Base-by-base conservation (phyloP, 345 rosid genomes). In the Gossypium stocksii region DNA sequence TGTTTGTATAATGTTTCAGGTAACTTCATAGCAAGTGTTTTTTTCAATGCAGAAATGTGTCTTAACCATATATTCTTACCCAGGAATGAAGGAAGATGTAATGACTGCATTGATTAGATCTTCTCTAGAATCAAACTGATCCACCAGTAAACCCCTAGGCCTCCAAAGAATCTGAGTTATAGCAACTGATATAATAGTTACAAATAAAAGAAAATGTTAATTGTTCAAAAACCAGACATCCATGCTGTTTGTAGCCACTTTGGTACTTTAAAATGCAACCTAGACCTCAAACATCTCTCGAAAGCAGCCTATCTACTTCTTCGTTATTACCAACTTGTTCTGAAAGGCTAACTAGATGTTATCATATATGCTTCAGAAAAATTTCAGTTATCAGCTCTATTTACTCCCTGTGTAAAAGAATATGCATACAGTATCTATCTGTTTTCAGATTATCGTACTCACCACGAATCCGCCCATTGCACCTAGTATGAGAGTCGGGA, bases 151-250 rank as follows among this genome's bases (percentile, higher is more conserved):
- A 61, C 97, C 96, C 83, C 90, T 85, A 66, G 98, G 98, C 81
- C 89, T 91, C 99, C 96, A 91, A 6, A 87, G 85, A 73, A 95
- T 82, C 87, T 93, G 96, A 51, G 98, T 95, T n/a, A 95, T 88
- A 62, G 98, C 99, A 87, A 95, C 99, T 95, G 90, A 66, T 56
- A 78, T 54, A 74, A 73, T 70, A 66, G 29, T 74, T 53, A 76
- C 57, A 70, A 45, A 3, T 46, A 68, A 9, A 56, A 41, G 19
- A 73, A 34, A 57, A 60, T 29, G 17, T 54, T 44, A 65, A 74
- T 44, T 5, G 7, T 59, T 78, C 19, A 66, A 81, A 66, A 64
- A 49, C 27, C 29, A 22, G 52, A 22, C 53, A 38, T 70, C 57
- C 20, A 59, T 65, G 22, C 63, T 25, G 14, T 15, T 67, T 46